Base-by-base conservation (phyloP, 345 rosid species). In the Durio zibethinus region DNA sequence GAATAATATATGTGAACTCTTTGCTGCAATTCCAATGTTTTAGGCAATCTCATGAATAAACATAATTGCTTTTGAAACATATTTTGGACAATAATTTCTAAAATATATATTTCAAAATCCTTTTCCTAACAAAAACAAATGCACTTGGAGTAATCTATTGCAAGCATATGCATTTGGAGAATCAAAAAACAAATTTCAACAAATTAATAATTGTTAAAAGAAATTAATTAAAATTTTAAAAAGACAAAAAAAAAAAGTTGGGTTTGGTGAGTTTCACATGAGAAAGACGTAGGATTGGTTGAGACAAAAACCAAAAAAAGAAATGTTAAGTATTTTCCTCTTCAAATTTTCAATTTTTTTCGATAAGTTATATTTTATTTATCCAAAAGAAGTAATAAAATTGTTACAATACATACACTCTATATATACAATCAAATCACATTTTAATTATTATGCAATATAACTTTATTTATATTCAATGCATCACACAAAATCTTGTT, bases 221-320 rank as follows among this genome's bases (percentile, higher is more conserved):
- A 70, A 35, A 16, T 5, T 54, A 18, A 36, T 14, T 40, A 15
- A n/a, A n/a, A 15, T 25, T 7, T 73, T 14, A 23, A 40, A 23
- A 23, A n/a, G 5, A 57, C 4, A 6, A 7, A 50, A 18, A 21
- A 5, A 9, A 0, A 9, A n/a, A 14, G 78, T 64, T 64, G 78
- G 77, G 75, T 66, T 82, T 56, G 83, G 84, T 79, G 79, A 66
- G 74, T 4, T 61, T 84, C 87, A 79, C 84, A 62, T 76, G 87
- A 62, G 61, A 81, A 50, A 42, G 38, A 16, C 73, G 56, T 7
- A 60, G 5, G 71, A 78, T 81, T 74, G 5, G 84, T 82, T 85
- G 82, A 36, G 47, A 47, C 68, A 60, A 36, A 45, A 73, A 20
- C 64, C 63, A 12, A n/a, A 29, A 23, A 29, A 42, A 11, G 35